Evolutionary conservation across 176 grass and related monocot species (phyloP).

Genomic region (Zea luxurians): DNA sequence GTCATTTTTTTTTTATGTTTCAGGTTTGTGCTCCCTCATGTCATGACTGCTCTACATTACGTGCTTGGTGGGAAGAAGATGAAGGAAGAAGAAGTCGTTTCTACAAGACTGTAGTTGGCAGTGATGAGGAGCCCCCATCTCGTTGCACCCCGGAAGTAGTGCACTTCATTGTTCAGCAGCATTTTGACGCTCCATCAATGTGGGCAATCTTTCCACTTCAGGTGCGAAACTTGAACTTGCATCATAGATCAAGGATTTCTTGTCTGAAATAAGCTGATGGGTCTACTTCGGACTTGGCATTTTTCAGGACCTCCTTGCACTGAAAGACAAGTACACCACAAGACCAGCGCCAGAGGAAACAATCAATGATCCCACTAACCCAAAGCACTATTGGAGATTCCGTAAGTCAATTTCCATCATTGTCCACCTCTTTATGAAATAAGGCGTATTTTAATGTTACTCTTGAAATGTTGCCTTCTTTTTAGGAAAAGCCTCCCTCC

Average conservation of each 20-base stretch:
- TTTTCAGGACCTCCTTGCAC: constrained; percentile 83
- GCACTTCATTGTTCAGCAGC: constrained; percentile 84
- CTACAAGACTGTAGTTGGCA: constrained; percentile 67
- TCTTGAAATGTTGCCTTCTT: constrained; percentile 26
- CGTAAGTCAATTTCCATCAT: constrained; percentile 52
- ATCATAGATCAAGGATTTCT: constrained; percentile 4
- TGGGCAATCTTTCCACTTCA: constrained; percentile 99
- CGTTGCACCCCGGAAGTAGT: constrained; percentile 71
- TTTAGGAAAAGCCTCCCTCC: neutral
- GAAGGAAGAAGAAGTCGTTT: constrained; percentile 70
- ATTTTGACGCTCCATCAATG: constrained; percentile 85
- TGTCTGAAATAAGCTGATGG: constrained; percentile 21
- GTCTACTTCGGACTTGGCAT: constrained; percentile 22
- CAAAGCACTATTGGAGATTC: constrained; percentile 98
- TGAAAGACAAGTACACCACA: constrained; percentile 91
- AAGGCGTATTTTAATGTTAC: neutral
- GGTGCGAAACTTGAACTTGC: constrained; percentile 47
- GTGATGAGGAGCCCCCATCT: constrained; percentile 67
- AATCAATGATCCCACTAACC: constrained; percentile 98
- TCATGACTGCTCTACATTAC: constrained; percentile 95
- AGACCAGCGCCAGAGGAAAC: constrained; percentile 89
- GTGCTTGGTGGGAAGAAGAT: constrained; percentile 99
- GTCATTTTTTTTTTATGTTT: constrained; percentile 34
- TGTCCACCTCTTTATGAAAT: neutral
- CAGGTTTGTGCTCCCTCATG: constrained; percentile 98